phyloP scores from a whole-genome alignment of 306 rosid species.

The Prinsepia uniflora region DNA sequence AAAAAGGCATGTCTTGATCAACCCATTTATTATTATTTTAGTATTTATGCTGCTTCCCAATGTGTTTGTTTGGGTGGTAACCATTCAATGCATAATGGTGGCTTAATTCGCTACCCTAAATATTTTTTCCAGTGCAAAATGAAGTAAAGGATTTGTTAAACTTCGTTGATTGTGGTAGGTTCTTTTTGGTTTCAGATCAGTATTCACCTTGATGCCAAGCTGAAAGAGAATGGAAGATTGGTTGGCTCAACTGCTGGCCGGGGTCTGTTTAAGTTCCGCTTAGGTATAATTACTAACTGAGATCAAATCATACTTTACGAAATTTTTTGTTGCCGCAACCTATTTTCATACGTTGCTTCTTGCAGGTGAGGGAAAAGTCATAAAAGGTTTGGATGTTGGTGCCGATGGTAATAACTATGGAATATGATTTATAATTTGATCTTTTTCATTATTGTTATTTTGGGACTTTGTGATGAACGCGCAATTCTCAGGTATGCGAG shows the following conservation, averaged over 20 bases:
- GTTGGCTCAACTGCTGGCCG: conserved; percentile 44
- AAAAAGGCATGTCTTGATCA: too few species aligned
- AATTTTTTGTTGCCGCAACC: not conserved
- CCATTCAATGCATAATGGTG: too few species aligned
- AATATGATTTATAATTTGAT: conserved; percentile 1
- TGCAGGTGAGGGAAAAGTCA: conserved; percentile 65
- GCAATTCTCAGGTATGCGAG: conserved; percentile 67
- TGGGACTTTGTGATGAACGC: not conserved
- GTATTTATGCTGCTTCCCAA: too few species aligned
- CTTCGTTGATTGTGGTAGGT: conserved; percentile 12
- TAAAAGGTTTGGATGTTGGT: conserved; percentile 72
- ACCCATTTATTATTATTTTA: too few species aligned
- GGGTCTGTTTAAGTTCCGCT: conserved; percentile 69
- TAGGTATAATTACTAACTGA: conserved; percentile 45
- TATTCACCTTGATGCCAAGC: conserved; percentile 51
- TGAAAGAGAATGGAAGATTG: conserved; percentile 55
- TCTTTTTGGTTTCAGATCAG: conserved; percentile 51
- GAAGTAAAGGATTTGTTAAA: not conserved
- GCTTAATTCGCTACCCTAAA: not conserved
- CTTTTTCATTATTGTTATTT: not conserved
- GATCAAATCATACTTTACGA: not conserved
- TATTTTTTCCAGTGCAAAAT: not conserved
- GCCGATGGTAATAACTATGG: conserved; percentile 55
- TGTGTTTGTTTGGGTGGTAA: too few species aligned
- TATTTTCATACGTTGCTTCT: conserved; percentile 25